These are phyloP conservation scores for Apophysomyces ossiformis DNA, from an alignment of 371 early-diverging fungal species.

Conservation along the genomic window DNA sequence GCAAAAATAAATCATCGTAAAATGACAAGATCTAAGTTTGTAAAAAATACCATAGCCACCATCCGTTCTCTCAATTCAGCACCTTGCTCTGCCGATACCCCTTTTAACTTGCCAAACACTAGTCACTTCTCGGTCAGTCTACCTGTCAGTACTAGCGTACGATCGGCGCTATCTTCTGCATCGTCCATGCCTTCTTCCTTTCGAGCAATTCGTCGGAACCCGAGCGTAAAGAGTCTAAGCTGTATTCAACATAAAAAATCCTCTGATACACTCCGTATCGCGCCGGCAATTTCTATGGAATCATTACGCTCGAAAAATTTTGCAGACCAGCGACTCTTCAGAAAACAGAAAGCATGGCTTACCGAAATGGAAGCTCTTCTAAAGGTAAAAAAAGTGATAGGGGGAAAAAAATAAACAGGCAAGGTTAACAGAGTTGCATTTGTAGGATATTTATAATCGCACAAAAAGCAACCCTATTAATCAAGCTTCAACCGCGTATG, in stretches of 20 bases:
- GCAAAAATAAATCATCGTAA: conserved; percentile 64
- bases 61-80: conserved; percentile 20
- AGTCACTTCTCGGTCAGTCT: neutral
- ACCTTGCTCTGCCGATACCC: neutral
- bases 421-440: neutral
- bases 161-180: conserved; percentile 17
- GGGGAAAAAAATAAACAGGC: neutral
- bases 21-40: conserved; percentile 64
- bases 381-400: conserved; percentile 23
- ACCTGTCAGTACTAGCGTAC: conserved; percentile 16
- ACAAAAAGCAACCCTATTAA: neutral
- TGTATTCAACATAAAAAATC: conserved; percentile 3
- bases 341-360: conserved; percentile 28
- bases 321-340: neutral
- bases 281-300: neutral
- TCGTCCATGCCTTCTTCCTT: conserved; percentile 12
- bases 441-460: neutral
- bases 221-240: neutral
- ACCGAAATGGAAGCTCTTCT: conserved; percentile 30
- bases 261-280: neutral
- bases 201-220: conserved; percentile 1
- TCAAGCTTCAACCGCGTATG: neutral
- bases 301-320: neutral
- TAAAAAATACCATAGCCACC: conserved; percentile 61
- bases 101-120: neutral